Conservation (phyloP, 1,284 basidiomycete species). For the Exobasidium cylindrosporum region DNA sequence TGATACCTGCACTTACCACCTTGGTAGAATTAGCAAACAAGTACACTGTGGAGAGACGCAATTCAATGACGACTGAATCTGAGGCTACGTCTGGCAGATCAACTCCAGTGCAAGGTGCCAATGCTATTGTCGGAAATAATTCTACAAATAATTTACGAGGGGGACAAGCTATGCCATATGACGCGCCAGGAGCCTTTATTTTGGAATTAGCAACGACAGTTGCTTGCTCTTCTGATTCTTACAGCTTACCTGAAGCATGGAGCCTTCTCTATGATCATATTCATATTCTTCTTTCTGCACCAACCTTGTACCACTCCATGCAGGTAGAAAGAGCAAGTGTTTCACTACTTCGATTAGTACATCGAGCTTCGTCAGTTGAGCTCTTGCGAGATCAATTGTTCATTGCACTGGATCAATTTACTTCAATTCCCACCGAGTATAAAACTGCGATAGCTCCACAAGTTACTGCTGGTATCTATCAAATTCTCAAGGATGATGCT, state of each 20-base stretch:
- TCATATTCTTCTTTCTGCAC: slow-evolving; percentile 71
- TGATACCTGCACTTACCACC: slow-evolving; percentile 77
- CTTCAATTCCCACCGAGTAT: slow-evolving; percentile 71
- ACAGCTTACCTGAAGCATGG: slow-evolving; percentile 64
- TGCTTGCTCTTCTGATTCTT: slow-evolving; percentile 60
- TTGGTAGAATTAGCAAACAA: slow-evolving; percentile 86
- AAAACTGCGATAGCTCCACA: slow-evolving; percentile 86
- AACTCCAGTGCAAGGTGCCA: slow-evolving; percentile 14
- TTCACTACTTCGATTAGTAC: slow-evolving; percentile 34
- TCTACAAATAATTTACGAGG: not conserved
- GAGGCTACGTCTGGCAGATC: slow-evolving; percentile 13
- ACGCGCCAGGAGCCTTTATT: slow-evolving; percentile 88
- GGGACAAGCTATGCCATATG: slow-evolving; percentile 67
- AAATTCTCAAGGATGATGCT: slow-evolving; percentile 72
- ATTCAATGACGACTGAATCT: not conserved
- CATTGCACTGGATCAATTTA: slow-evolving; percentile 83
- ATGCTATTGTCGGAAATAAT: not conserved
- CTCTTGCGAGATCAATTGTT: slow-evolving; percentile 85
- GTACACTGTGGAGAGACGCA: slow-evolving; percentile 67
- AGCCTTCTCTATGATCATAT: slow-evolving; percentile 91
- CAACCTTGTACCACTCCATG: slow-evolving; percentile 78
- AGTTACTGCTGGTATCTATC: slow-evolving; percentile 75
- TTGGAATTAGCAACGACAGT: slow-evolving; percentile 91
- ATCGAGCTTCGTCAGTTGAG: slow-evolving; percentile 58
- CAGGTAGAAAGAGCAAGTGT: slow-evolving; percentile 94